Base-by-base conservation (phyloP, 208 protist genomes). In the Crithidia expoeki region DNA sequence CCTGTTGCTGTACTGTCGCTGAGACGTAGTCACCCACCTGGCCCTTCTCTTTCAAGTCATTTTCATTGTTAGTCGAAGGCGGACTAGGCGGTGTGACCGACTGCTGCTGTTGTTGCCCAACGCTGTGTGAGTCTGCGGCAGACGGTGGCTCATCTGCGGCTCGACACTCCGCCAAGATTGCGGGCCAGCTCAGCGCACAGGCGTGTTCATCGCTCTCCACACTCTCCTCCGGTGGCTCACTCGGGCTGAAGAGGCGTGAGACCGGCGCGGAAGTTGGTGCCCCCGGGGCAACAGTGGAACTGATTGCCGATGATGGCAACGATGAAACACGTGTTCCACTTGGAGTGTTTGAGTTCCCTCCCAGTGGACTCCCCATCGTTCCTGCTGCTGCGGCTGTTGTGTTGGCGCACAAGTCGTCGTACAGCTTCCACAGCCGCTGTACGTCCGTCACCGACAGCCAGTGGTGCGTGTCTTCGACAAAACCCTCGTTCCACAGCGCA, bases 401-500 rank as follows among this genome's bases (percentile, higher is more conserved):
- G 11, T 23, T 38, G 46, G 51, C 34, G 56, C 50, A 55, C 17
- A 49, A 58, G 38, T 77, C 65, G 9, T n/a, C 49, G 50, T 71
- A 65, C 46, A 72, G 57, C n/a, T 32, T 42, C 69, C 69, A 53
- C 14, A 92, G 73, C 38, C 70, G 68, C 12, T 60, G 58, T 38
- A 89, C 59, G 61, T 86, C 78, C 38, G 83, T 72, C 21, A 60
- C 57, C 36, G 66, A 73, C 11, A 93, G 72, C 82, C 84, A 93
- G 42, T 80, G 65, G 42, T 86, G 72, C 7, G 81, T 76, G 36
- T 89, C 83, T 51, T 79, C 78, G 34, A 93, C 50, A 23, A 82
- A 72, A 44, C 88, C 88, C 11, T 84, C 74, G 34, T 79, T 65
- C 88, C 88, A 93, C 34, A 87, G 61, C 38, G 72, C 79, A 55